Evolutionary conservation across 2,329 filamentous ascomycete genomes (phyloP).

Genomic region (Talaromyces sp.): DNA sequence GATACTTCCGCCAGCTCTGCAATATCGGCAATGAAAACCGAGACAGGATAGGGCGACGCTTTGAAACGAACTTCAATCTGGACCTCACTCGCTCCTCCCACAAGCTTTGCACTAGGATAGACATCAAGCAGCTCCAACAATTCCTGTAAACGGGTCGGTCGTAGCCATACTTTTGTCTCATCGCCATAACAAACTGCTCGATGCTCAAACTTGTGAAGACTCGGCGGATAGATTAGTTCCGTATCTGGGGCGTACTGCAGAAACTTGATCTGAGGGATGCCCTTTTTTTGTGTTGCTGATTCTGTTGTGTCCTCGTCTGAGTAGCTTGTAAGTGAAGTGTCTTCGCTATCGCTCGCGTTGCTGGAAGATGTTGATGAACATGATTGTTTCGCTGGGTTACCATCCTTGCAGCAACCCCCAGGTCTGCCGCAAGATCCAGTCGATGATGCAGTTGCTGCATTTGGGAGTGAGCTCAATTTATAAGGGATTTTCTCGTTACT

Average conservation of each 20-base stretch:
- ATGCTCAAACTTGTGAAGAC: constrained; percentile 75
- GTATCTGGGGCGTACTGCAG: constrained; percentile 93
- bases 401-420: constrained; percentile 23
- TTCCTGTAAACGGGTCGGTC: constrained; percentile 80
- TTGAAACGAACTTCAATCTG: constrained; percentile 99
- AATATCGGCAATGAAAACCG: constrained; percentile 91
- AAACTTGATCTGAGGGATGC: constrained; percentile 85
- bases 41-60: constrained; percentile 80
- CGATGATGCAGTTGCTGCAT: constrained; percentile 12
- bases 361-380: constrained; percentile 8
- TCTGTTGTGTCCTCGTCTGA: constrained; percentile 55
- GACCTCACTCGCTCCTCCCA: constrained; percentile 92
- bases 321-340: constrained; percentile 9
- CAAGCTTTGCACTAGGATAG: constrained; percentile 83
- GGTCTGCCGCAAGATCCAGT: constrained; percentile 20
- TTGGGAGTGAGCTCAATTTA: constrained; percentile 28
- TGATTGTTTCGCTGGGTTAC: constrained; percentile 11
- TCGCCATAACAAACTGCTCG: constrained; percentile 84
- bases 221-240: constrained; percentile 88
- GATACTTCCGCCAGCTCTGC: constrained; percentile 78
- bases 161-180: constrained; percentile 89
- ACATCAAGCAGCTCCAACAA: constrained; percentile 88
- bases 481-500: constrained; percentile 50
- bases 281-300: constrained; percentile 34
- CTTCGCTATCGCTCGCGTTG: neutral